Base-by-base conservation (phyloP, 495 filamentous ascomycete genomes). In the Achaetomiella virescens region DNA sequence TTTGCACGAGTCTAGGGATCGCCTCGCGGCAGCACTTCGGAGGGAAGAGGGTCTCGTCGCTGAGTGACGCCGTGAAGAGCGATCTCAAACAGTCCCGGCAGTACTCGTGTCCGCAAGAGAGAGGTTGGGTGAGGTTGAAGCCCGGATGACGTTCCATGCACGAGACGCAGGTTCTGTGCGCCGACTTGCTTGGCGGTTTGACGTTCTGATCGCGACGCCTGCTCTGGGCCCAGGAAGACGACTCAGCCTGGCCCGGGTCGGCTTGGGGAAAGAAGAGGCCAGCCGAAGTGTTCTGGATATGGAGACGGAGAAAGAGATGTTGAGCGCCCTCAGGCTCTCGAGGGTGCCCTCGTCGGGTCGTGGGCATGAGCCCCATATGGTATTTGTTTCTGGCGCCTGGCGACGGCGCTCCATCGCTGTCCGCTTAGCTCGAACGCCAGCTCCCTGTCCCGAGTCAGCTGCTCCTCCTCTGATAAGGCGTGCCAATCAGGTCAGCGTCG, bases 31-130 rank as follows among this genome's bases (percentile, higher is more conserved):
- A 82, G 61, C 81, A 83, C 18, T 74, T 69, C 7, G 81, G 79
- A 1, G 81, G 81, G 49, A 78, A 81, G 0, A 76, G 48, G 0
- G 75, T 63, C 51, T 82, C 76, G 59, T 82, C 79, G 0, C 58
- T 65, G 20, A 75, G 66, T 0, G 77, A 62, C 0, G 48, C 33
- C 20, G 53, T 52, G 61, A 82, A 79, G 1, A 81, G 70, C 0
- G 51, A 47, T 2, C 36, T 37, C 1, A 81, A 29, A 50, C 80
- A 83, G 8, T 61, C 58, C 0, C 59, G 58, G 59, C 81, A 83
- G 62, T 81, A 81, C 8, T 66, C 46, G 54, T 83, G 78, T 0
- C 40, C 47, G 44, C 76, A 81, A 2, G 63, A 65, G 10, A n/a
- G n/a, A n/a, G 17, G n/a, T 43, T 3, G 35, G 2, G 48, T 40